phyloP scores from a whole-genome alignment of 441 rosid species.

The Bruguiera hainesii region DNA sequence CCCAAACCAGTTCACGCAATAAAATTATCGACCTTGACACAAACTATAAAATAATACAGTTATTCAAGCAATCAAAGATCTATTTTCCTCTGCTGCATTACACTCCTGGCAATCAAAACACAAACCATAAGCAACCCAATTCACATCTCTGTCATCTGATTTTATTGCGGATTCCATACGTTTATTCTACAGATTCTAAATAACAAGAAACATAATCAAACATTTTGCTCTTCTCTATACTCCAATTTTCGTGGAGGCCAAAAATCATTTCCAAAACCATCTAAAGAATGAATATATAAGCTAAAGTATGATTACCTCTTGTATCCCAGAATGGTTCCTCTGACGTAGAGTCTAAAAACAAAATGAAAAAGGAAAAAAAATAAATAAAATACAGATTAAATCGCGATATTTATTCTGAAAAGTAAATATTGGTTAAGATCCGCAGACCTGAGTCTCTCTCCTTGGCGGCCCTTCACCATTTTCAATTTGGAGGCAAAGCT shows the following conservation, averaged over 20 bases:
- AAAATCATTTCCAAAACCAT: too few relatives aligned
- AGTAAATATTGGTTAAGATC: background rate
- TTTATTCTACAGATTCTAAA: too few relatives aligned
- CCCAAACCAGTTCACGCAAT: background rate
- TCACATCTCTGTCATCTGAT: too few relatives aligned
- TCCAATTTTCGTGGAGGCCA: too few relatives aligned
- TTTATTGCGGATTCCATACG: too few relatives aligned
- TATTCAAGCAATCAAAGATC: too few relatives aligned
- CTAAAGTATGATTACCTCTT: slow-evolving; percentile 46
- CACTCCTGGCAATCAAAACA: too few relatives aligned
- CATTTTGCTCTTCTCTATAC: too few relatives aligned
- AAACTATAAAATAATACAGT: background rate
- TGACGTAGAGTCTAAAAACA: slow-evolving; percentile 56
- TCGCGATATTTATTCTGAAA: background rate
- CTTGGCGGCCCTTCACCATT: slow-evolving; percentile 73
- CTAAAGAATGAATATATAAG: background rate
- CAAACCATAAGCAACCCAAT: too few relatives aligned
- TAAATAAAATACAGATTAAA: background rate
- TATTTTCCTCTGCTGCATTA: too few relatives aligned
- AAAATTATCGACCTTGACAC: background rate
- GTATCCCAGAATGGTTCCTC: slow-evolving; percentile 84
- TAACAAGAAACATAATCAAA: too few relatives aligned
- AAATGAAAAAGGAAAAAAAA: background rate
- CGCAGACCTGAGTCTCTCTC: slow-evolving; percentile 55
- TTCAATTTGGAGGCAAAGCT: slow-evolving; percentile 10